These are phyloP conservation scores for Podospora pseudopauciseta DNA, from an alignment of 495 filamentous ascomycete species.

Conservation along the genomic window DNA sequence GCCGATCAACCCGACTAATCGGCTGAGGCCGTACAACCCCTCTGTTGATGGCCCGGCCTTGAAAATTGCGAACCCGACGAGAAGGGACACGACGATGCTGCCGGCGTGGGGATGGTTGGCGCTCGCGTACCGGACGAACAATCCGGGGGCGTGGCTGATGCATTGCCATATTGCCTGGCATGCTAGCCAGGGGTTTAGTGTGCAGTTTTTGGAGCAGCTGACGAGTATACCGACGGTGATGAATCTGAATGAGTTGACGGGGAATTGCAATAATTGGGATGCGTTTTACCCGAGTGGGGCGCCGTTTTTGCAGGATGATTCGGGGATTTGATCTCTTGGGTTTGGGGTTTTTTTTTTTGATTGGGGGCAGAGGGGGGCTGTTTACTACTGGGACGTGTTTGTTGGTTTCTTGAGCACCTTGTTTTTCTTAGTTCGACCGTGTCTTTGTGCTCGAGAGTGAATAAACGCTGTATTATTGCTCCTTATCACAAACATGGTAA, in stretches of 20 bases:
- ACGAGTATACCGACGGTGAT: slow-evolving; percentile 23
- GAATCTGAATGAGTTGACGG: slow-evolving; percentile 21
- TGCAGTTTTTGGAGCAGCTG: slow-evolving; percentile 31
- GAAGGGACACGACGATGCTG: slow-evolving; percentile 40
- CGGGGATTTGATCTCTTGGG: slow-evolving; percentile 20
- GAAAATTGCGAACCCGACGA: slow-evolving; percentile 37
- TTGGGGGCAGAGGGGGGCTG: background rate
- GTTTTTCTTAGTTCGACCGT: no score
- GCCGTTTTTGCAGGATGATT: slow-evolving; percentile 27
- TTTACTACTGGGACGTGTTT: no score
- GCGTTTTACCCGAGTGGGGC: slow-evolving; percentile 24
- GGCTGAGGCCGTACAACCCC: slow-evolving; percentile 36
- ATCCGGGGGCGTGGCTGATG: slow-evolving; percentile 46
- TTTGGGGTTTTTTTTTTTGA: background rate
- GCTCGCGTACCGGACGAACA: slow-evolving; percentile 46
- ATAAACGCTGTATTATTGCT: background rate
- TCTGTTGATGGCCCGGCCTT: slow-evolving; percentile 26
- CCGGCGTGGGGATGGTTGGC: slow-evolving; percentile 36
- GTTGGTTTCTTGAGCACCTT: no score
- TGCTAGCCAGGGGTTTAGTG: slow-evolving; percentile 6
- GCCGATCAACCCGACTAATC: slow-evolving; percentile 36
- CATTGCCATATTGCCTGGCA: slow-evolving; percentile 51
- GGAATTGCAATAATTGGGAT: slow-evolving; percentile 28
- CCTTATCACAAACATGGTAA: background rate
- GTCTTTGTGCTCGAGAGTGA: background rate